Base-by-base conservation (phyloP, 768 basidiomycete genomes). In the Trametes cingulata region DNA sequence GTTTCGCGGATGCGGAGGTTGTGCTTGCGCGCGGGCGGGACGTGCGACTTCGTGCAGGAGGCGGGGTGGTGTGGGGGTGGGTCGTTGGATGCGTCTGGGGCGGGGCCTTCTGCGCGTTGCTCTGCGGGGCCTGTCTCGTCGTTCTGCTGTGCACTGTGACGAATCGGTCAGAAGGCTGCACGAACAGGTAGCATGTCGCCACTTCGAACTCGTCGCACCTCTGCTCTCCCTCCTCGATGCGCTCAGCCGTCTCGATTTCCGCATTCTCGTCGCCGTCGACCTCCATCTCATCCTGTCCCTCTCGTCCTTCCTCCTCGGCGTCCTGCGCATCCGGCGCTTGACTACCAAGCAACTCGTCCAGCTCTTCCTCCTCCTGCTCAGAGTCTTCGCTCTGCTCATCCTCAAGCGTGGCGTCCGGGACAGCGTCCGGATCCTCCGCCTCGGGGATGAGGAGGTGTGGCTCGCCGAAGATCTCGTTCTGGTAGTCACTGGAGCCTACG, bases 401-500 rank as follows among this genome's bases (percentile, higher is more conserved):
- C 2, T 1, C n/a, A 14, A n/a, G 45, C 8, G 20, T 20, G 4
- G 43, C 53, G 2, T 15, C 42, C 10, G 22, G 24, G 15, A 27
- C 41, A 33, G 10, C 29, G 10, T 33, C 29, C 6, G 29, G 29
- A 1, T 22, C 50, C 19, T 33, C 52, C 9, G 8, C 39, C 33
- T 25, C 58, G 14, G 6, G 22, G 12, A 17, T 25, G 29, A 33
- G 29, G 29, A 33, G 29, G 36, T 47, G 14, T 0, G 52, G 36
- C 14, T 40, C 25, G 7, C 45, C 45, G 29, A 62, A 65, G 27
- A 65, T 61, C 20, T 65, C 57, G 15, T 56, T 56, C 3, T 22
- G 22, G 36, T 65, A 65, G n/a, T 65, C 64, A 10, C 62, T 57
- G 0, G 60, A 52, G 12, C 37, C 54, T 6, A 47, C 47, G 19